Conservation (phyloP, 345 rosid genomes). For the Euclidium syriacum region DNA sequence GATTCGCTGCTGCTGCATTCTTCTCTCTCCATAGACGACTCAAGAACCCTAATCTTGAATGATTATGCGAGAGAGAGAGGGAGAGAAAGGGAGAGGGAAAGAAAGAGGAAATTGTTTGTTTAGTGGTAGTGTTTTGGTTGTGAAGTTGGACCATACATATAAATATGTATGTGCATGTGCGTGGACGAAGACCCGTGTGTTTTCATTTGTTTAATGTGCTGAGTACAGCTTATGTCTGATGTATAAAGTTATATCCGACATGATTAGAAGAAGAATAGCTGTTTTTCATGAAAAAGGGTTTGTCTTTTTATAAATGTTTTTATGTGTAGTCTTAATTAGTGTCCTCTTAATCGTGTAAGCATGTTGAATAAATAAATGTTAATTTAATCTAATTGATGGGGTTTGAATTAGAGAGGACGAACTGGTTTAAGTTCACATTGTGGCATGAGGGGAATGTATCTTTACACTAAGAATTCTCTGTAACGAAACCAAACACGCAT, state of each 20-base stretch:
- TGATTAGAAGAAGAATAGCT: conserved; percentile 10
- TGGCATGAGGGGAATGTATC: conserved; percentile 26
- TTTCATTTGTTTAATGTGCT: conserved; percentile 5
- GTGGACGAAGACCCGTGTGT: conserved; percentile 16
- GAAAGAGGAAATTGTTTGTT: not conserved
- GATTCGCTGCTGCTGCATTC: conserved; percentile 75
- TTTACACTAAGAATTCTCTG: conserved; percentile 31
- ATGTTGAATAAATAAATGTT: not conserved
- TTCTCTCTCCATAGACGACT: conserved; percentile 30
- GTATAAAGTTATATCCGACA: conserved; percentile 21
- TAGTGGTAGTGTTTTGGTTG: not conserved
- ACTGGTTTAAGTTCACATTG: conserved; percentile 9
- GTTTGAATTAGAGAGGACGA: not conserved
- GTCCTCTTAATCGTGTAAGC: conserved; percentile 2
- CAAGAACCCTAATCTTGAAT: conserved; percentile 4
- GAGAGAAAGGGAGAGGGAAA: not conserved
- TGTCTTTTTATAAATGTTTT: conserved; percentile 7
- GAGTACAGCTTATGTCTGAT: conserved; percentile 18
- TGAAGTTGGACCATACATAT: conserved; percentile 2
- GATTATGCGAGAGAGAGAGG: not conserved
- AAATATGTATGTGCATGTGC: conserved; percentile 1
- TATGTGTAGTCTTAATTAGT: conserved; percentile 16
- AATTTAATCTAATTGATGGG: not conserved
- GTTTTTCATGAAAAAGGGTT: conserved; percentile 12
- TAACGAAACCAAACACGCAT: conserved; percentile 25